Evolutionary conservation across 495 filamentous ascomycete species (phyloP), one percentile per base, ranked within the genome.

Genomic region (Chlorociboria aeruginascens): DNA sequence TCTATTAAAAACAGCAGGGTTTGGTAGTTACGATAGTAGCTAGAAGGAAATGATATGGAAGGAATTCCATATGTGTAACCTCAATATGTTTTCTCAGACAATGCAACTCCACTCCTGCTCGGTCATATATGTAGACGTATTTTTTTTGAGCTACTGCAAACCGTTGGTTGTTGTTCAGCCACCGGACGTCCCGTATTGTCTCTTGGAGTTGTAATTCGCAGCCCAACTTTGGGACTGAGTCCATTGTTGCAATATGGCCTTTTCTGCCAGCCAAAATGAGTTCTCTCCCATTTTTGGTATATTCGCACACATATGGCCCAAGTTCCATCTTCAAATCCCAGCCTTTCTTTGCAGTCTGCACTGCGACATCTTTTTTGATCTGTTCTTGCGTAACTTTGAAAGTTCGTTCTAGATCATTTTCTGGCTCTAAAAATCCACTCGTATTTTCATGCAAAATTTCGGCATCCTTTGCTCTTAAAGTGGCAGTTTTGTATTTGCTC

Each of bases 81-180:
- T 97, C 92, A 51, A 90, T 73, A 57, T 93, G 89, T 59, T 88
- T 86, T 64, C 76, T 77, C 50, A 98, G 68, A 61, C 86, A 89
- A 65, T 98, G 93, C 16, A 98, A 62, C 65, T 98, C 92, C 12
- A 93, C 82, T 50, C 92, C 92, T 28, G 79, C 72, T 32, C 78
- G 68, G 56, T 96, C 92, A 68, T 98, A 98, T 51, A 98, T 97
- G 68, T 87, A 89, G 51, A 89, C 84, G 51, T 90, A 82, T 65
- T 93, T 94, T 75, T 97, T 97, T 66, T 98, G 92, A 28, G 92
- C 86, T n/a, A 95, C 88, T 3, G 93, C 92, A 65, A 97, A 95
- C 65, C 75, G 88, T 55, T 95, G 89, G 62, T 94, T 87, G 56
- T 95, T 96, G 63, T 98, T 90, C 46, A 98, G 71, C 86, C 89